phyloP scores from a whole-genome alignment of 345 rosid genomes.

The Mallotus nudiflorus region DNA sequence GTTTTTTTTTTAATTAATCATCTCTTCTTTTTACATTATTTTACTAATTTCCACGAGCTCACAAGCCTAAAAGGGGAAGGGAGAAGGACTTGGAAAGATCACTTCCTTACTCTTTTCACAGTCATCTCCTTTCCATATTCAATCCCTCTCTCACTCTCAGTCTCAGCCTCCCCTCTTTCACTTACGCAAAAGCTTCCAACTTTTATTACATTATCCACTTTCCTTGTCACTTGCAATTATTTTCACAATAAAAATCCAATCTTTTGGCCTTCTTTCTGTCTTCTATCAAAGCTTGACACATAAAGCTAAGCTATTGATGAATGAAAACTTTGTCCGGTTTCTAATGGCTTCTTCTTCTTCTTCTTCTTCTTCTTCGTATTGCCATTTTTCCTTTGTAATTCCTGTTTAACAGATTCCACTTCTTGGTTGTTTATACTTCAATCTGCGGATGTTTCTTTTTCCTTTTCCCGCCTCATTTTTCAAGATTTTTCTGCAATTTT shows the following conservation, averaged over 20 bases:
- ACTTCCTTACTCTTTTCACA: constrained; percentile 21
- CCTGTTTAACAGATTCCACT: constrained; percentile 11
- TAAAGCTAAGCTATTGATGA: constrained; percentile 1
- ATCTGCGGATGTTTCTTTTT: not conserved
- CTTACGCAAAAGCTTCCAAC: not conserved
- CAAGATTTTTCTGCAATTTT: constrained; percentile 17
- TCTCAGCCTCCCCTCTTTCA: not conserved
- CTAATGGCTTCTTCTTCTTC: constrained; percentile 24
- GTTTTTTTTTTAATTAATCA: not conserved
- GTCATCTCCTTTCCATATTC: constrained; percentile 28
- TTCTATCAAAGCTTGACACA: not conserved
- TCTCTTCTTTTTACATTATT: constrained; percentile 9
- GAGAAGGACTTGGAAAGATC: constrained; percentile 25
- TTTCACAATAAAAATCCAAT: constrained; percentile 4
- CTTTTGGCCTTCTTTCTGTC: not conserved
- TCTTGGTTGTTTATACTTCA: constrained; percentile 12
- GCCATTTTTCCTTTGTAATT: not conserved
- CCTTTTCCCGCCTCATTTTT: constrained; percentile 7
- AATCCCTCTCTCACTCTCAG: not conserved
- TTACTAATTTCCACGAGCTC: constrained; percentile 19
- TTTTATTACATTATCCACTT: constrained; percentile 38
- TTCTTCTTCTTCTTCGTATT: constrained; percentile 7
- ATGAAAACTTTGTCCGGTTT: constrained; percentile 15
- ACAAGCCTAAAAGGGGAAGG: constrained; percentile 40
- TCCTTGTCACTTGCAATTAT: constrained; percentile 21